Conservation (phyloP, 345 rosid species). For the Cardiospermum halicacabum region DNA sequence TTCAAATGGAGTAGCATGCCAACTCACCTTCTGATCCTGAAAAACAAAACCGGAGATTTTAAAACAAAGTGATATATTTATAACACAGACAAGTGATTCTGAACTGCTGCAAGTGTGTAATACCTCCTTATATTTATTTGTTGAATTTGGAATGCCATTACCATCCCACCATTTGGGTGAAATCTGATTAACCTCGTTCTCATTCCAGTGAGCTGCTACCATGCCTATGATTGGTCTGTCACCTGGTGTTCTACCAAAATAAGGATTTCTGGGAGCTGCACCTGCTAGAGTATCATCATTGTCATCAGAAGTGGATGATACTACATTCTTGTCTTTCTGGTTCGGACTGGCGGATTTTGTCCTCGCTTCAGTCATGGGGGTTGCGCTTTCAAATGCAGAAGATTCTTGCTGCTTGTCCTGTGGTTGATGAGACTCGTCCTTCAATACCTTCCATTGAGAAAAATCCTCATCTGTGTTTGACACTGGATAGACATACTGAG, state of each 20-base stretch:
- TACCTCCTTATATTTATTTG: conserved; percentile 96
- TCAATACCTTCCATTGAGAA: conserved; percentile 34
- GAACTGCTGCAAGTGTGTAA: neutral
- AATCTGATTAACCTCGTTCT: conserved; percentile 41
- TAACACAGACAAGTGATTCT: neutral
- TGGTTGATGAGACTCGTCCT: conserved; percentile 24
- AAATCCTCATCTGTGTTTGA: conserved; percentile 43
- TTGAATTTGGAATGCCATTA: conserved; percentile 94
- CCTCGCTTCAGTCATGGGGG: conserved; percentile 24
- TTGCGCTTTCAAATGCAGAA: conserved; percentile 34
- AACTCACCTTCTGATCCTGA: conserved; percentile 95
- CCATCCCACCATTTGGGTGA: conserved; percentile 95
- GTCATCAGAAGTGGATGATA: conserved; percentile 25
- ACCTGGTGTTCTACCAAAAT: conserved; percentile 38
- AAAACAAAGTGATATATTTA: neutral
- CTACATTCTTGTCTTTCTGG: conserved; percentile 26
- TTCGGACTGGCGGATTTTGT: conserved; percentile 25
- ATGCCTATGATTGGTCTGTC: conserved; percentile 91
- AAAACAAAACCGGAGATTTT: conserved; percentile 12
- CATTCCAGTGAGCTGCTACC: conserved; percentile 92
- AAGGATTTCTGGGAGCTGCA: conserved; percentile 19
- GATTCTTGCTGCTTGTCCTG: conserved; percentile 26
- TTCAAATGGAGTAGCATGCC: conserved; percentile 99
- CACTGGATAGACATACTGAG: conserved; percentile 67
- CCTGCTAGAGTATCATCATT: conserved; percentile 19